Base-by-base conservation (phyloP, 2,329 filamentous ascomycete species). In the Fusarium sp. region DNA sequence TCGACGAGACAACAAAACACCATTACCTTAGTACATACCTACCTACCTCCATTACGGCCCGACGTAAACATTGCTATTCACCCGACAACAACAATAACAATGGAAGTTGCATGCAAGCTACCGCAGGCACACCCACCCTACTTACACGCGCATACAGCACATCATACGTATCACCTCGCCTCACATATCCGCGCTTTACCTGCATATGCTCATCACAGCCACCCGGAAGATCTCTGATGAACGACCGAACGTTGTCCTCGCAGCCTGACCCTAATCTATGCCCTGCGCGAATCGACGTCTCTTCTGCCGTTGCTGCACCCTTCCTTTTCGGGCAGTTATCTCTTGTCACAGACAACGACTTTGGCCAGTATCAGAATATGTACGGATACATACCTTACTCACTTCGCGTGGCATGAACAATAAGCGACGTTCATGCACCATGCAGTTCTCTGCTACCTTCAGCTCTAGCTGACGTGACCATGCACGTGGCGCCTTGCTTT, bases 131-230 rank as follows among this genome's bases (percentile, higher is more conserved):
- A 40, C 47, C 45, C 62, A 69, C 56, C 47, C 47, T 48, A 56
- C 56, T 56, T 59, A 48, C 50, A 59, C 49, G 27, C 62, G 56
- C 56, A 58, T 58, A 58, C 61, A 58, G 61, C 32, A 64, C 60
- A 64, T 64, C 61, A 64, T 64, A 64, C 60, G 47, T 58, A 64
- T 64, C 61, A 64, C 59, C 64, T 62, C 56, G 49, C 59, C 52
- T 65, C 65, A 67, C 65, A 59, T 64, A 66, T 69, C 51, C 57
- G 56, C 65, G 9, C 48, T 70, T 56, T 57, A 46, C 66, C 51
- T 70, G 66, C 66, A 69, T 67, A 70, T 70, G 66, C 53, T 19
- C 66, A 70, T 70, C 66, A 70, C 66, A 66, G 62, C 66, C 66
- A 67, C 57, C 56, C 49, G 66, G 63, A 69, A 71, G 65, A 68